A percentile compares a stretch with the other conserved stretches of the same genome.
Evolutionary conservation across 108 stramenopile species (phyloP).

Genomic region (Discostella stelligeroides): DNA sequence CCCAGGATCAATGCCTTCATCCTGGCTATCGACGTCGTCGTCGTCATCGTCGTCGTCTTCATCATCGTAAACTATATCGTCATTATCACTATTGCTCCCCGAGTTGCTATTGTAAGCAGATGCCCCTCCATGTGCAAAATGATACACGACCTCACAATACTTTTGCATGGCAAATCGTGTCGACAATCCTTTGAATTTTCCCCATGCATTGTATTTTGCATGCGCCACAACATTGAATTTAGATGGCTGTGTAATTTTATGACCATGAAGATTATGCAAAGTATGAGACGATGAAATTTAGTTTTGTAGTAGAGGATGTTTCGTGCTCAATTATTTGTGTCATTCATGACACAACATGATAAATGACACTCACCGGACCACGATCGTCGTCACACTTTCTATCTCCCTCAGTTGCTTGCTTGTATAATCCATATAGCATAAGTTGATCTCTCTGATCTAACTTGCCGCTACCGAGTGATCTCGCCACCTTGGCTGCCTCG

Average conservation of each 20-base stretch:
- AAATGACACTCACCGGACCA: conserved; percentile 7
- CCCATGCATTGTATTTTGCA: conserved; percentile 78
- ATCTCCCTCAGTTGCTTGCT: conserved; percentile 86
- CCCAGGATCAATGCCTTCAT: conserved; percentile 42
- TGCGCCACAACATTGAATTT: conserved; percentile 63
- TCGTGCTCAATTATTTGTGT: too few relatives aligned
- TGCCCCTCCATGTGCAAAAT: conserved; percentile 42
- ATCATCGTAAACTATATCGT: conserved; percentile 42
- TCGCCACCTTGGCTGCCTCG: conserved; percentile 26
- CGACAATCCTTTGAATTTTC: conserved; percentile 49
- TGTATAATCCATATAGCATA: conserved; percentile 87
- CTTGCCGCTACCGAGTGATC: conserved; percentile 15
- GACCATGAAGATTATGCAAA: too few relatives aligned
- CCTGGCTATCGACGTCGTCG: conserved; percentile 33
- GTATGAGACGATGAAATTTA: conserved; percentile 9
- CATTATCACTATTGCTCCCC: conserved; percentile 19
- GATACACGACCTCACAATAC: conserved; percentile 68
- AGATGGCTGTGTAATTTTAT: too few relatives aligned
- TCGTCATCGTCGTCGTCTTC: conserved; percentile 36
- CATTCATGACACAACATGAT: not conserved
- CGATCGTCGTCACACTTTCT: conserved; percentile 26
- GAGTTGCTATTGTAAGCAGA: conserved; percentile 21
- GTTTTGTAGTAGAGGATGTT: too few relatives aligned
- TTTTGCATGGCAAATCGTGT: conserved; percentile 47
- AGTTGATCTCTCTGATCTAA: conserved; percentile 67